These are phyloP conservation scores for Ochromonas danica DNA, from an alignment of 108 stramenopile genomes.

Conservation along the genomic window DNA sequence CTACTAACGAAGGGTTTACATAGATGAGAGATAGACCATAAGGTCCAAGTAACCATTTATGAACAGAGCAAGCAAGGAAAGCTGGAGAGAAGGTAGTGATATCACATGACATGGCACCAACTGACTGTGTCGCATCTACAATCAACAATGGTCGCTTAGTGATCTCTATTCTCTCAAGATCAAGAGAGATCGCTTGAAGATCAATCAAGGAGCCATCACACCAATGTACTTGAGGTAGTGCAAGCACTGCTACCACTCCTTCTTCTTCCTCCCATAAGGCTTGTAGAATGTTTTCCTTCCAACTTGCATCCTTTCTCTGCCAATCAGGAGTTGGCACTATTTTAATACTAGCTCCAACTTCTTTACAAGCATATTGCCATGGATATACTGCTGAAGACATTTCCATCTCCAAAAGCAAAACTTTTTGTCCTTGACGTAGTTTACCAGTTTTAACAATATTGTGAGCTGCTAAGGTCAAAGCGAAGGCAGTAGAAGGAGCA, in stretches of 20 bases:
- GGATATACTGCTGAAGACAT: slow-evolving; percentile 12
- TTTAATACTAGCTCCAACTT: not conserved
- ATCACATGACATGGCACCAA: not conserved
- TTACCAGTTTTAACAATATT: not conserved
- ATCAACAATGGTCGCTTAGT: not conserved
- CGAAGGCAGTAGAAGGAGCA: slow-evolving; percentile 15
- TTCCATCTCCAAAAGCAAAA: slow-evolving; percentile 12
- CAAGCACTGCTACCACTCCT: not conserved
- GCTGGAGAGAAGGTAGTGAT: not conserved
- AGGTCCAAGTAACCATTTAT: slow-evolving; percentile 21
- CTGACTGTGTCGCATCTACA: not conserved
- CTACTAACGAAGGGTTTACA: not conserved
- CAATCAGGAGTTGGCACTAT: slow-evolving; percentile 2
- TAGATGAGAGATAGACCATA: slow-evolving; percentile 1
- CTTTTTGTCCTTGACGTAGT: not conserved
- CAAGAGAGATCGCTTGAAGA: not conserved
- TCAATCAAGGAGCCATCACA: slow-evolving; percentile 27
- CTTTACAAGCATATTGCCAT: slow-evolving; percentile 1
- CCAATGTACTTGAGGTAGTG: slow-evolving; percentile 6
- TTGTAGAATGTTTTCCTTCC: not conserved
- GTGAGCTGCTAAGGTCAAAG: not conserved
- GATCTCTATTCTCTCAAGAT: not conserved
- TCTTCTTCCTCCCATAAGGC: too few relatives aligned
- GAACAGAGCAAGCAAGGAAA: slow-evolving; percentile 9
- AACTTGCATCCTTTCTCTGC: not conserved